A percentile compares a stretch with the other conserved stretches of the same genome.
Evolutionary conservation across 371 early-diverging fungal species (phyloP).

Genomic region (Mucor lusitanicus): DNA sequence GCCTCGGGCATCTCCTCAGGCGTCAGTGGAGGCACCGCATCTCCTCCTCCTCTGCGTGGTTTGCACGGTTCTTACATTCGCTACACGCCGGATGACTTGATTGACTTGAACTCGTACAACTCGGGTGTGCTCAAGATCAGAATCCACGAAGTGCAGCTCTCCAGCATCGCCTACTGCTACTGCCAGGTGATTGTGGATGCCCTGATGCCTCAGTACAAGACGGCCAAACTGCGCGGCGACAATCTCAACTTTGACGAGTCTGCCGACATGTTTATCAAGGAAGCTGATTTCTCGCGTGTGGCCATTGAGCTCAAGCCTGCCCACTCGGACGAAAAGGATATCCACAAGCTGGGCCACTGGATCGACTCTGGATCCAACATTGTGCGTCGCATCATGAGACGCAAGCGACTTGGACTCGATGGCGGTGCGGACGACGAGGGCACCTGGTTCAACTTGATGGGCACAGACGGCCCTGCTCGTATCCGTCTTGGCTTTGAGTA

Average conservation of each 20-base stretch:
- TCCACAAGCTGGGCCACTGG: conserved; percentile 40
- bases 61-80: conserved; percentile 31
- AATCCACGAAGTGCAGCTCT: conserved; percentile 45
- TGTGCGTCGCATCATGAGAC: conserved; percentile 39
- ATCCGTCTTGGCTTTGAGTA: conserved; percentile 57
- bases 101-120: conserved; percentile 39
- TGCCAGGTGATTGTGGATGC: conserved; percentile 45
- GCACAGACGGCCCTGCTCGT: conserved; percentile 40
- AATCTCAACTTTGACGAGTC: conserved; percentile 39
- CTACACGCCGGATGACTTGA: conserved; percentile 49
- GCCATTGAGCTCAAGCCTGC: conserved; percentile 52
- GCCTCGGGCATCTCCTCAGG: conserved; percentile 1
- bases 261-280: conserved; percentile 62
- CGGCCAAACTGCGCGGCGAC: conserved; percentile 39
- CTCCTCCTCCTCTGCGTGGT: conserved; percentile 21
- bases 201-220: conserved; percentile 42
- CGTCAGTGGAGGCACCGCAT: not conserved
- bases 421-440: conserved; percentile 27
- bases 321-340: conserved; percentile 33
- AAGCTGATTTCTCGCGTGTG: conserved; percentile 63
- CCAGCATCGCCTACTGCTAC: conserved; percentile 23
- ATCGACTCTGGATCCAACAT: conserved; percentile 35
- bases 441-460: conserved; percentile 41
- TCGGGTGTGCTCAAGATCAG: conserved; percentile 43
- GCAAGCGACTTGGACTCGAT: conserved; percentile 15